These are phyloP conservation scores for Xanthoparmelia taractica DNA, from an alignment of 495 filamentous ascomycete genomes.

Conservation along the genomic window DNA sequence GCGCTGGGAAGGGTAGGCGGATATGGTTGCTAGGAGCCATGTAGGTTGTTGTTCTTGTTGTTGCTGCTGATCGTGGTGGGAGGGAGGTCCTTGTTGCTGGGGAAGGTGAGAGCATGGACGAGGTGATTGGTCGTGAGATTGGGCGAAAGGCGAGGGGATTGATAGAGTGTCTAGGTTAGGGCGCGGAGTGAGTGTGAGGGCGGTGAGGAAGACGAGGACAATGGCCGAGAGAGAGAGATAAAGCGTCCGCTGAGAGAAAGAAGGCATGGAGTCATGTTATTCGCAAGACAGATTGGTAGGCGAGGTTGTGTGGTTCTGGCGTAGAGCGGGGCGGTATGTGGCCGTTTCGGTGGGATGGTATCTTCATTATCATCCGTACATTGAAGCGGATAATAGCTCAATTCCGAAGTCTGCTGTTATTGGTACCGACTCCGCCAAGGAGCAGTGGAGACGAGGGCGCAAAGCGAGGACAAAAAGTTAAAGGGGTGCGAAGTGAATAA, in stretches of 20 bases:
- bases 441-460: too few species aligned
- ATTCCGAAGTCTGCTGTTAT: too few species aligned
- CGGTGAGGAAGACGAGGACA: background rate
- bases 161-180: background rate
- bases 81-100: background rate
- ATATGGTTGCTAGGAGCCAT: slow-evolving; percentile 15
- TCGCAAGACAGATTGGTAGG: too few species aligned
- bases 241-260: background rate
- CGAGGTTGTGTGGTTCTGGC: too few species aligned
- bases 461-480: too few species aligned
- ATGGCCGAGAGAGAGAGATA: background rate
- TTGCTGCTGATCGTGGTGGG: background rate
- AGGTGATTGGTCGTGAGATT: background rate
- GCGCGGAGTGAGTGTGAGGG: background rate
- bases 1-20: slow-evolving; percentile 2
- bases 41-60: too few species aligned
- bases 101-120: background rate
- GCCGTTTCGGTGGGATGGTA: too few species aligned
- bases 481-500: too few species aligned
- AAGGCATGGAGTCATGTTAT: background rate
- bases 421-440: too few species aligned
- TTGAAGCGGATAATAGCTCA: too few species aligned
- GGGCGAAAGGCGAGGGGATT: background rate
- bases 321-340: too few species aligned
- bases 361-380: too few species aligned